A percentile compares a stretch with the other conserved stretches of the same genome.
phyloP scores from a whole-genome alignment of 768 basidiomycete genomes.

The Psilocybe cyanescens region DNA sequence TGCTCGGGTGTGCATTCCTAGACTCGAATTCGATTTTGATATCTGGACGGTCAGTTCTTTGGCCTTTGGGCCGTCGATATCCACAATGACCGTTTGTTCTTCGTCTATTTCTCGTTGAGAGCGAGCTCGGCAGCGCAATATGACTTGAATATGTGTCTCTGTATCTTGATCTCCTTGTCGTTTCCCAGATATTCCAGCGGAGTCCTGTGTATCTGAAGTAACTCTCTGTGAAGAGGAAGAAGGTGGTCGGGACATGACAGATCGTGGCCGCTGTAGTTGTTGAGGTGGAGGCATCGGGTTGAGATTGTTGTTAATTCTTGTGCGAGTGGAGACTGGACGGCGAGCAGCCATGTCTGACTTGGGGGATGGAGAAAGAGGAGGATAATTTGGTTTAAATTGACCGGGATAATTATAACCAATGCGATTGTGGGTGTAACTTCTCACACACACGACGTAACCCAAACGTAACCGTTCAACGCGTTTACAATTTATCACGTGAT shows the following conservation, averaged over 20 bases:
- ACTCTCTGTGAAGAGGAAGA: conserved; percentile 32
- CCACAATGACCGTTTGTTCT: conserved; percentile 86
- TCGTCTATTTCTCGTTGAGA: conserved; percentile 86
- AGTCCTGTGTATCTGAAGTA: conserved; percentile 14
- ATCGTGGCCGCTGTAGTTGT: conserved; percentile 47
- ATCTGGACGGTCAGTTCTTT: conserved; percentile 84
- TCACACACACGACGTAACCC: neutral
- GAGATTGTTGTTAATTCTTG: conserved; percentile 37
- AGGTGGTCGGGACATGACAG: conserved; percentile 47
- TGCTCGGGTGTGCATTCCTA: conserved; percentile 76
- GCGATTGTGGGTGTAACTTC: neutral
- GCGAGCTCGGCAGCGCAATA: conserved; percentile 85
- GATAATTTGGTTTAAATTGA: conserved; percentile 3
- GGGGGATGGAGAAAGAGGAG: conserved; percentile 10
- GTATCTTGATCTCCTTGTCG: conserved; percentile 40
- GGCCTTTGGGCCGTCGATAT: conserved; percentile 74
- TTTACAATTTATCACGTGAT: conserved; percentile 19
- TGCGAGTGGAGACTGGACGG: conserved; percentile 55
- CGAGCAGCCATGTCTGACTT: conserved; percentile 61
- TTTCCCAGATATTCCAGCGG: conserved; percentile 4
- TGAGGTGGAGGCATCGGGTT: conserved; percentile 35
- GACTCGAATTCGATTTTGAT: conserved; percentile 63
- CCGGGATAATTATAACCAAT: neutral
- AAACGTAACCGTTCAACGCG: conserved; percentile 21
- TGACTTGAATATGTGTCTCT: conserved; percentile 92